Base-by-base conservation (phyloP, 2,329 filamentous ascomycete species). In the Stromatinia cepivora region DNA sequence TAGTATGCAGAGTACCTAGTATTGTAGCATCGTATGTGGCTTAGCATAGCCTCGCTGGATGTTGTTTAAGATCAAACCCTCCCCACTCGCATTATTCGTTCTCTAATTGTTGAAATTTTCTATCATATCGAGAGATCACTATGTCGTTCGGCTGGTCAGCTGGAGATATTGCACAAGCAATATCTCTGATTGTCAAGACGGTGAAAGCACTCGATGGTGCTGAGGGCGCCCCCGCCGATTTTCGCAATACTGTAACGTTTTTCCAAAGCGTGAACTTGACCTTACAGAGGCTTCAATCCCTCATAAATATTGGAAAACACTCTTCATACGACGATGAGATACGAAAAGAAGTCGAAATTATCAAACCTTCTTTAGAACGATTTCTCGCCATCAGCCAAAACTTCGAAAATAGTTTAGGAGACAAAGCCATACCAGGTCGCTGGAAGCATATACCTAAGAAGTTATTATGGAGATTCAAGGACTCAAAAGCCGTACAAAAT, bases 81-180 rank as follows among this genome's bases (percentile, higher is more conserved):
- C 25, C 9, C 4, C 10, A 28, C 25, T 28, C 13, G 25, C 4
- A 57, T 42, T 6, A 20, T 22, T 39, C 25, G 6, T 9, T 59
- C 13, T 10, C n/a, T 59, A 17, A 20, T 20, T 25, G 15, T 3
- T 59, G 0, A 52, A 25, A n/a, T 25, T 45, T 25, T 36, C 17
- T 8, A 45, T 45, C 36, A 20, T 25, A 9, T 28, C n/a, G 45
- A 45, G 5, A 59, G 3, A 10, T 10, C n/a, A 52, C 1, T 6
- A 70, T 71, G 70, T 70, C 70, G 3, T 71, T 71, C 48, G 70
- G 69, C 11, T 71, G 70, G 69, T 71, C 70, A 9, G 69, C 69
- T 25, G 64, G 68, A 17, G 64, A 70, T 64, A 69, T 70, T 46
- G 64, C 65, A 10, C 34, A 69, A 28, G 69, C 69, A 15, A 54